Evolutionary conservation across 495 filamentous ascomycete species (phyloP), one percentile per base, ranked within the genome.

Genomic region (Extremus antarcticus): DNA sequence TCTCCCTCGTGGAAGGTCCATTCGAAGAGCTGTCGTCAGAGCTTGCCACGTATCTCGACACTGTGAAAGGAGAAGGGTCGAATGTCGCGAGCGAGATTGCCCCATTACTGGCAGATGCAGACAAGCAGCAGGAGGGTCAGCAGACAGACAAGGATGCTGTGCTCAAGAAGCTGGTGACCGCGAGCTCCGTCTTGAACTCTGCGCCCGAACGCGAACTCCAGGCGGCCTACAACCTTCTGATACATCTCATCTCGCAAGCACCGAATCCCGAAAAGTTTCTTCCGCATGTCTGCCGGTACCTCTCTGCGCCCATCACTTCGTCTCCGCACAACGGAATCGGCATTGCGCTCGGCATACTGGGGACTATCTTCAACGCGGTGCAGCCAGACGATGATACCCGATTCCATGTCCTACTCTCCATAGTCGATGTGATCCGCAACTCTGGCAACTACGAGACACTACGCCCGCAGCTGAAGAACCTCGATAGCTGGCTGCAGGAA

Each of bases 131-230:
- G 25, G 25, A 41, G 29, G 19, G 21, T 23, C 75, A 90, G 71
- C 80, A 83, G 63, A 88, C 95, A 69, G 62, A 65, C 58, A 71
- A 70, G 62, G 71, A 73, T 61, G 90, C 90, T 64, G 85, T 83
- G 25, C 76, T 98, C 32, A 89, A 91, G 76, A 87, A 86, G 75
- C 78, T 96, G 50, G 86, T 95, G 47, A 78, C 82, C 51, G 83
- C 82, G 41, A 87, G 85, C 38, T 62, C 74, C 20, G 76, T 71
- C 15, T 73, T 98, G 61, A 91, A 90, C 67, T 73, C 78, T 50
- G 84, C 88, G 16, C 88, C 92, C 47, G 92, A 98, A 76, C 94
- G 89, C 85, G 91, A 97, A 71, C 91, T 97, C 68, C 87, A 85
- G 51, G 81, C 90, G 32, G 86, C 92, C 35, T 95, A 95, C 75